These are phyloP conservation scores for Coemansia sp. DNA, from an alignment of 192 early-diverging fungal genomes.

Conservation along the genomic window DNA sequence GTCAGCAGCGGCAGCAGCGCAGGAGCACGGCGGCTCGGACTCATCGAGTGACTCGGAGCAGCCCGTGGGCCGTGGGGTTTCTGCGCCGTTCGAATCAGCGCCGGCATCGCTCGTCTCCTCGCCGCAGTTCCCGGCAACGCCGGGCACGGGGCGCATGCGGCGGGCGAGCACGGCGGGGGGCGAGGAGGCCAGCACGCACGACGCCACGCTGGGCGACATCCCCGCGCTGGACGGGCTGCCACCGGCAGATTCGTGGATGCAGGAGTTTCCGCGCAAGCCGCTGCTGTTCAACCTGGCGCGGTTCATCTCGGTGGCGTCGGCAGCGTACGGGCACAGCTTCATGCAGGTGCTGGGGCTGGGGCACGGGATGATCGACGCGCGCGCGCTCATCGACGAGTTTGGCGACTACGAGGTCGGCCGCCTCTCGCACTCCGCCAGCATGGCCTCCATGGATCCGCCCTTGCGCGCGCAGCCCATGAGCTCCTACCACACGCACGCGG, in stretches of 20 bases:
- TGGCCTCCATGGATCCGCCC: slow-evolving; percentile 16
- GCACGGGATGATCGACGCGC: slow-evolving; percentile 37
- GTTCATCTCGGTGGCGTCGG: slow-evolving; percentile 68
- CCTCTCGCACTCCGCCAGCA: slow-evolving; percentile 23
- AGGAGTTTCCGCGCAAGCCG: slow-evolving; percentile 53
- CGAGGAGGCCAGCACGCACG: not conserved
- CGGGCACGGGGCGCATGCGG: not conserved
- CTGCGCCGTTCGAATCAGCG: slow-evolving; percentile 39
- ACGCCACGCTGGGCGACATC: not conserved
- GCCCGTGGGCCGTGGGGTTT: not conserved
- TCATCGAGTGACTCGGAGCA: slow-evolving; percentile 7
- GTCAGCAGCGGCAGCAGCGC: slow-evolving; percentile 10
- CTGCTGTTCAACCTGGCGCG: slow-evolving; percentile 67
- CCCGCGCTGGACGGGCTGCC: slow-evolving; percentile 56
- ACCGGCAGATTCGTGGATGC: slow-evolving; percentile 9
- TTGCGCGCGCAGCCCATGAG: slow-evolving; percentile 48
- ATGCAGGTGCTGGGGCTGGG: slow-evolving; percentile 70
- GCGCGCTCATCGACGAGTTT: slow-evolving; percentile 47
- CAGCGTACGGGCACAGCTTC: slow-evolving; percentile 71
- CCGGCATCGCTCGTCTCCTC: slow-evolving; percentile 45
- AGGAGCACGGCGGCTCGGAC: not conserved
- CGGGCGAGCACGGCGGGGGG: not conserved
- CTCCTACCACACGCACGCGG: slow-evolving; percentile 28
- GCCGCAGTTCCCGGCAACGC: slow-evolving; percentile 35
- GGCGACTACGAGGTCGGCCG: slow-evolving; percentile 30